Evolutionary conservation across 257 asterid genomes (phyloP).

Genomic region (Thymus quinquecostatus): DNA sequence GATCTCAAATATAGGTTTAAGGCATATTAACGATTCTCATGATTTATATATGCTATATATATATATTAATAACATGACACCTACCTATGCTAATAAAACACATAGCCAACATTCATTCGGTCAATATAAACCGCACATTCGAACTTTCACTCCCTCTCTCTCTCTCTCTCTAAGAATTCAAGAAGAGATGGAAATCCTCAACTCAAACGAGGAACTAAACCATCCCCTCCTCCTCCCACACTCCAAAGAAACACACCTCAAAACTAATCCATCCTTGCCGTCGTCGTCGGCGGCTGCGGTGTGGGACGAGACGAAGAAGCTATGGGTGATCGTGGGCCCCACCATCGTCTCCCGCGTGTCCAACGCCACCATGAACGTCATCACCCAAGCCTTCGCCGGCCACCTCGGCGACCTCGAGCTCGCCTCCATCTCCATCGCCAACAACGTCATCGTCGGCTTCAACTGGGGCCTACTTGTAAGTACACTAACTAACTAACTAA

Average conservation of each 20-base stretch:
- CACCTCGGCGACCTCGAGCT: conserved; percentile 59
- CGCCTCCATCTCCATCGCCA: conserved; percentile 56
- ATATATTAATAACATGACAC: too few species aligned
- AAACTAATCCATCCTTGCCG: too few species aligned
- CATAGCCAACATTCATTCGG: not conserved
- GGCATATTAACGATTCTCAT: too few species aligned
- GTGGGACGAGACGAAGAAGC: conserved; percentile 6
- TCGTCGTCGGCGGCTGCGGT: not conserved
- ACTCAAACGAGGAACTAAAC: not conserved
- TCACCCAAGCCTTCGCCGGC: conserved; percentile 53
- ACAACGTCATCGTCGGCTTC: conserved; percentile 55
- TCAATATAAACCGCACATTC: too few species aligned
- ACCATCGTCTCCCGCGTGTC: conserved; percentile 45
- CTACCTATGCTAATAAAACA: too few species aligned
- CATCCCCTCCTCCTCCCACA: not conserved
- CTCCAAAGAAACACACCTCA: not conserved
- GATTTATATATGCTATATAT: too few species aligned
- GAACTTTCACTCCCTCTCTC: not conserved
- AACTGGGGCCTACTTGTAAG: conserved; percentile 47
- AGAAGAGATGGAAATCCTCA: not conserved
- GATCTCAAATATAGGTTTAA: too few species aligned
- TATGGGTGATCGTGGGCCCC: conserved; percentile 57
- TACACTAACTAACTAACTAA: not conserved
- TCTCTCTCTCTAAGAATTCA: not conserved
- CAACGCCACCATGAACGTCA: conserved; percentile 39